phyloP scores from a whole-genome alignment of 2,329 filamentous ascomycete species.

The Colletotrichum horii region DNA sequence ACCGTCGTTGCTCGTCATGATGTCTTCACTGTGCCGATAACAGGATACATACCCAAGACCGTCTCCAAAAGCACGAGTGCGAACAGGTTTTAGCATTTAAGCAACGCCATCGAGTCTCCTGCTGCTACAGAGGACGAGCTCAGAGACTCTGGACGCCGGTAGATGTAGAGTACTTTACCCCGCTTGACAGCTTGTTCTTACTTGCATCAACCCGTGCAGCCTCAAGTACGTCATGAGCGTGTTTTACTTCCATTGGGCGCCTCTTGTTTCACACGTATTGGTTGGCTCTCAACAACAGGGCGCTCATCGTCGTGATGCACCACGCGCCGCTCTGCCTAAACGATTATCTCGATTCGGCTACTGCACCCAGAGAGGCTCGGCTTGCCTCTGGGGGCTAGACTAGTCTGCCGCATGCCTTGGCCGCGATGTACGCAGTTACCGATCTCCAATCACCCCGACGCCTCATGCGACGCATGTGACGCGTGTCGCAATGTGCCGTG shows the following conservation, averaged over 20 bases:
- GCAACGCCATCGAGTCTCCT: not conserved
- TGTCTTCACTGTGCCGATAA: not conserved
- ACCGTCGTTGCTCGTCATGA: not conserved
- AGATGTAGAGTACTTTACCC: not conserved
- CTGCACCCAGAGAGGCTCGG: not conserved
- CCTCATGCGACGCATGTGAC: not conserved
- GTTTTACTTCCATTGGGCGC: not conserved
- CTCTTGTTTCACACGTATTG: not conserved
- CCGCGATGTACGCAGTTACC: not conserved
- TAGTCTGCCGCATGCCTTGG: not conserved
- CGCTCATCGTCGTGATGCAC: not conserved
- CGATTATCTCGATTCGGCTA: not conserved
- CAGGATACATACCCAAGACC: not conserved
- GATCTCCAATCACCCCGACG: not conserved
- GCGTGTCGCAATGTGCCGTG: not conserved
- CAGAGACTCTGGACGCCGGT: not conserved
- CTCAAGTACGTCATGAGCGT: not conserved
- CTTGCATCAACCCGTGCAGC: not conserved
- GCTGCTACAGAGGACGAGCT: not conserved
- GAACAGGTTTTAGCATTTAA: not conserved
- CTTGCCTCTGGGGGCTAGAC: not conserved
- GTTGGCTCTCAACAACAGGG: not conserved
- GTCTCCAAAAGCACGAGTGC: not conserved
- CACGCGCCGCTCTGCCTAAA: not conserved
- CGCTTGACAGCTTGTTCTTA: not conserved